Evolutionary conservation across 495 filamentous ascomycete species (phyloP), one percentile per base, ranked within the genome.

Genomic region (Delitschia confertaspora): DNA sequence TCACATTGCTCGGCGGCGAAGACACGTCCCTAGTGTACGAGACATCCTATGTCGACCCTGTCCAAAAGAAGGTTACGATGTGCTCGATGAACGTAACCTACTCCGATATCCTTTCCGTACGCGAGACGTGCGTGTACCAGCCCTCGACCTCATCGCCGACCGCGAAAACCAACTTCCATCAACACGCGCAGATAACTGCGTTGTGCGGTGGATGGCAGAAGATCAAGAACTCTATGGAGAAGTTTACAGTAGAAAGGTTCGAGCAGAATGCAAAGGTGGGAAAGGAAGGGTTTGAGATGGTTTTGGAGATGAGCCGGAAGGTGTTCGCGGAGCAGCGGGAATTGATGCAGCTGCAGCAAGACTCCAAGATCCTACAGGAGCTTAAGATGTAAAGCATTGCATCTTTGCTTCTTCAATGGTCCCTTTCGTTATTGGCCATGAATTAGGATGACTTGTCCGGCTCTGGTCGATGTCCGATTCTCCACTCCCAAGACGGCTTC

Each of bases 171-270:
- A 71, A 75, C 21, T 95, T 96, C 61, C 69, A 71, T 26, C 91
- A 98, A 68, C 76, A 85, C 39, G 91, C 91, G 6, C 74, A 83
- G 63, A 93, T 98, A 59, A 95, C 85, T 2, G 91, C 91, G 1
- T 69, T 96, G 10, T 93, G 86, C 60, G 89, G 93, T 45, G 91
- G 91, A 14, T 96, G 89, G 85, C 84, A 94, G 64, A 86, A 85
- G 56, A 79, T 98, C 58, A 88, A 83, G 67, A 91, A 85, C 58
- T 83, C 79, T 62, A 87, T 98, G 54, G 91, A 98, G 66, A 85
- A 95, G 51, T 80, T 85, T 30, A 83, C 84, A 16, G 79, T 95
- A 20, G 86, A 84, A 55, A 66, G 85, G 39, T 96, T 98, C 64
- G 69, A 75, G 31, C 85, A 98, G 59, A 98, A 98, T 59, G 93